These are phyloP conservation scores for Claviceps paspali DNA, from an alignment of 2,329 filamentous ascomycete genomes.

Conservation along the genomic window DNA sequence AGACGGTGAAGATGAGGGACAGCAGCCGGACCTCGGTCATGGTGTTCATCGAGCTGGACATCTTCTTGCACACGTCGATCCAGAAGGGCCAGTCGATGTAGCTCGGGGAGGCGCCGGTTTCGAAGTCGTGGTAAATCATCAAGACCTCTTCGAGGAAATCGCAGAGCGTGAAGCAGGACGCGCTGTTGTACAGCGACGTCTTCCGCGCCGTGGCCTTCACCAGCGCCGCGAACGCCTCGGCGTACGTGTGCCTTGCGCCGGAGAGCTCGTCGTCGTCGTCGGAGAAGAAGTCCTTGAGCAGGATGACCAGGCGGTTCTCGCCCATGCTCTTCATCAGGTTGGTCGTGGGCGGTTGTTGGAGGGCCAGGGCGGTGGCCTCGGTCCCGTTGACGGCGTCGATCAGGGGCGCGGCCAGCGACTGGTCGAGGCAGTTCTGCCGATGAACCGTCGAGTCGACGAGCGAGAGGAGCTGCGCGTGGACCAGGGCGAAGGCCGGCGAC, in stretches of 20 bases:
- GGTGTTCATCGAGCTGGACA: constrained; percentile 72
- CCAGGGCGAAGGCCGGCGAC: constrained; percentile 61
- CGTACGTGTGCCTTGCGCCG: constrained; percentile 51
- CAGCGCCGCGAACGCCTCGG: constrained; percentile 56
- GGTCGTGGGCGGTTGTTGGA: constrained; percentile 41
- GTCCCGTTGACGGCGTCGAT: constrained; percentile 33
- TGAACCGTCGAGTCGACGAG: constrained; percentile 75
- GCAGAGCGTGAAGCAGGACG: constrained; percentile 76
- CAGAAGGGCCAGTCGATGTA: constrained; percentile 72
- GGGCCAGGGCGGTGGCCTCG: constrained; percentile 50
- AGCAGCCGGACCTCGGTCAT: constrained; percentile 79
- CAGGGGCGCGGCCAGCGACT: constrained; percentile 25
- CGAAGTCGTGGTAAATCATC: constrained; percentile 39
- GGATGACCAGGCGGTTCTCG: constrained; percentile 72
- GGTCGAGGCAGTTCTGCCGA: constrained; percentile 45
- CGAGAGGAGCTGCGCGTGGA: constrained; percentile 68
- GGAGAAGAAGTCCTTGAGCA: constrained; percentile 65
- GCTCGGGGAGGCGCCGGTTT: constrained; percentile 23
- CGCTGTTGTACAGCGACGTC: constrained; percentile 68
- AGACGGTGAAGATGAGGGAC: constrained; percentile 66
- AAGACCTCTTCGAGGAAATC: constrained; percentile 79
- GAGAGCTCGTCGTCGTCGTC: constrained; percentile 23
- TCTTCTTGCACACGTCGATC: constrained; percentile 64
- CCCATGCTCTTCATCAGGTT: constrained; percentile 70
- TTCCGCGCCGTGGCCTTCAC: constrained; percentile 60